A percentile compares a stretch with the other conserved stretches of the same genome.
Evolutionary conservation across 2,329 filamentous ascomycete species (phyloP).

Genomic region (Diplodia corticola): DNA sequence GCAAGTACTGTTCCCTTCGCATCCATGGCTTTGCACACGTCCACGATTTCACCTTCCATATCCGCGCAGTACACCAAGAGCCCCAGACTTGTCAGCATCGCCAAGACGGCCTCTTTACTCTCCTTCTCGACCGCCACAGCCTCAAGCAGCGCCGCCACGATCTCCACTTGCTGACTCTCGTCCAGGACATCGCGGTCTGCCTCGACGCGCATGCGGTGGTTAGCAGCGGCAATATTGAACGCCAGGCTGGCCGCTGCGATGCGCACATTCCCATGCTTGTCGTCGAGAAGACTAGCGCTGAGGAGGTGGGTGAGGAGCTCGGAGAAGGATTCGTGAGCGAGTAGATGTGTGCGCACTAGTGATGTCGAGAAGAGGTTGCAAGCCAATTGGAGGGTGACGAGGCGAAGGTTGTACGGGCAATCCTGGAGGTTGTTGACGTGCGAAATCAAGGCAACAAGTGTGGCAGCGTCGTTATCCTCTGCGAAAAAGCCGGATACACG

Average conservation of each 20-base stretch:
- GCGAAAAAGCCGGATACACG: constrained; percentile 81
- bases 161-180: constrained; percentile 73
- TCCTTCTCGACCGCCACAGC: constrained; percentile 58
- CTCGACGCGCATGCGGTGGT: constrained; percentile 63
- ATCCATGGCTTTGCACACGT: constrained; percentile 77
- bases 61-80: constrained; percentile 72
- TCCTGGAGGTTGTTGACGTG: constrained; percentile 55
- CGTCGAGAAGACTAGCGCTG: constrained; percentile 76
- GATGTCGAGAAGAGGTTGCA: constrained; percentile 82
- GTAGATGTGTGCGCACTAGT: constrained; percentile 66
- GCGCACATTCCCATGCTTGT: constrained; percentile 69
- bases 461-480: constrained; percentile 60
- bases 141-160: constrained; percentile 79
- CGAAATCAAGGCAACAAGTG: constrained; percentile 59
- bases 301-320: constrained; percentile 67
- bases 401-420: constrained; percentile 77
- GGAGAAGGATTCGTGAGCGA: constrained; percentile 46
- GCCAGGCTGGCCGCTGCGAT: constrained; percentile 80
- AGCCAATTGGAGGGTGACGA: constrained; percentile 78
- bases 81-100: constrained; percentile 74
- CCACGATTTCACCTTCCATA: constrained; percentile 71
- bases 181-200: constrained; percentile 55
- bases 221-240: constrained; percentile 75
- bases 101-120: constrained; percentile 69
- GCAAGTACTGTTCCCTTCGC: constrained; percentile 44